These are phyloP conservation scores for Microdochium trichocladiopsis DNA, from an alignment of 2,329 filamentous ascomycete species.

Conservation along the genomic window DNA sequence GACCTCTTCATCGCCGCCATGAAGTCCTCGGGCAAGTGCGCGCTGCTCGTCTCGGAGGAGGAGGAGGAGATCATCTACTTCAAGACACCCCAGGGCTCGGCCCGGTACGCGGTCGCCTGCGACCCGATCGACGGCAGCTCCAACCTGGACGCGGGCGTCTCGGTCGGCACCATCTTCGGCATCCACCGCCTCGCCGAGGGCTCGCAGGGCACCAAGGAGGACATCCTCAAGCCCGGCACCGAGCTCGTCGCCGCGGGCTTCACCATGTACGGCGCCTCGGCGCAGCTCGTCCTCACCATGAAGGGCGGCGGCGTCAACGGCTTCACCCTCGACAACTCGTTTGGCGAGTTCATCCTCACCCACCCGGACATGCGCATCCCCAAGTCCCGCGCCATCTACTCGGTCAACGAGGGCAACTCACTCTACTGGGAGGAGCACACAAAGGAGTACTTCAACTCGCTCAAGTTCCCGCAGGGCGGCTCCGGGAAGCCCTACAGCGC, in stretches of 20 bases:
- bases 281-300: constrained; percentile 97
- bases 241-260: constrained; percentile 94
- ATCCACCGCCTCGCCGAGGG: constrained; percentile 83
- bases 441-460: constrained; percentile 78
- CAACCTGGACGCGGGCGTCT: constrained; percentile 96
- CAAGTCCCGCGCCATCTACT: constrained; percentile 79
- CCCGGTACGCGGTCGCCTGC: constrained; percentile 92
- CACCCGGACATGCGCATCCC: constrained; percentile 93
- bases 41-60: constrained; percentile 93
- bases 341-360: constrained; percentile 97
- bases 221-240: constrained; percentile 82
- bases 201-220: constrained; percentile 68
- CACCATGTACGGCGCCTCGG: constrained; percentile 98
- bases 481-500: constrained; percentile 86
- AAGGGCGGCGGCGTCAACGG: constrained; percentile 87
- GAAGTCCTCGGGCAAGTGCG: constrained; percentile 84
- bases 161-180: constrained; percentile 94
- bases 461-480: constrained; percentile 67
- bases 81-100: constrained; percentile 58
- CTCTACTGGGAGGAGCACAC: constrained; percentile 90
- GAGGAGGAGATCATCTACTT: constrained; percentile 92
- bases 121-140: constrained; percentile 97
- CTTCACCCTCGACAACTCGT: constrained; percentile 92
- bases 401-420: constrained; percentile 97
- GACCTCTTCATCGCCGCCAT: constrained; percentile 96